phyloP scores from a whole-genome alignment of 257 asterid species.

The Paulownia fortunei region DNA sequence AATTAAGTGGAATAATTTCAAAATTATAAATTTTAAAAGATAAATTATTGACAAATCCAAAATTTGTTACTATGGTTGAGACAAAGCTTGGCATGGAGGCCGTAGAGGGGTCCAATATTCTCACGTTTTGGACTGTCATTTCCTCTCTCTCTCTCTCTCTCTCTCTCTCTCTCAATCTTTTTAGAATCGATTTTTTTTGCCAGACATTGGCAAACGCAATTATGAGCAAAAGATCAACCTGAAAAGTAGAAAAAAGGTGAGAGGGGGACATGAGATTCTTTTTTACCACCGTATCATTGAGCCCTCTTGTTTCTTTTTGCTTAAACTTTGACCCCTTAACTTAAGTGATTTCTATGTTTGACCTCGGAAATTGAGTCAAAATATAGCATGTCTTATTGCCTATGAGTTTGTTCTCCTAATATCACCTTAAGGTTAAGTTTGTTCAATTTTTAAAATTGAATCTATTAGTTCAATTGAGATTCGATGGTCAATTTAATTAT shows the following conservation, averaged over 20 bases:
- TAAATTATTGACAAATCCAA: too few relatives aligned
- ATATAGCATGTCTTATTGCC: too few relatives aligned
- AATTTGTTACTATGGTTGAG: background rate
- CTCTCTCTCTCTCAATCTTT: slow-evolving; percentile 1
- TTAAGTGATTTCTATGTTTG: background rate
- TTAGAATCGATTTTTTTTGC: background rate
- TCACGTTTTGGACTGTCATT: background rate
- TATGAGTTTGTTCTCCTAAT: too few relatives aligned
- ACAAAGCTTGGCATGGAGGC: background rate
- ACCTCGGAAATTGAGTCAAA: background rate
- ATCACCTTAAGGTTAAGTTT: too few relatives aligned
- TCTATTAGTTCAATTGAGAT: too few relatives aligned
- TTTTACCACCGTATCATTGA: background rate
- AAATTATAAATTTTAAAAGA: too few relatives aligned
- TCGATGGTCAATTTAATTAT: too few relatives aligned
- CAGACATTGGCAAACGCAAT: background rate
- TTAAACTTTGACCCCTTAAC: background rate
- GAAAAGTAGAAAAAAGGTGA: background rate
- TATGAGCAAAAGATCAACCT: background rate
- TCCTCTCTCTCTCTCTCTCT: background rate
- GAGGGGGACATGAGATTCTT: background rate
- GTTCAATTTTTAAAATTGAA: too few relatives aligned
- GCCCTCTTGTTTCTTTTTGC: background rate
- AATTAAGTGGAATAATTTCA: too few relatives aligned
- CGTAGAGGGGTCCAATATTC: background rate